Evolutionary conservation across 2,329 filamentous ascomycete genomes (phyloP).

Genomic region (Bipolaris gigantea): DNA sequence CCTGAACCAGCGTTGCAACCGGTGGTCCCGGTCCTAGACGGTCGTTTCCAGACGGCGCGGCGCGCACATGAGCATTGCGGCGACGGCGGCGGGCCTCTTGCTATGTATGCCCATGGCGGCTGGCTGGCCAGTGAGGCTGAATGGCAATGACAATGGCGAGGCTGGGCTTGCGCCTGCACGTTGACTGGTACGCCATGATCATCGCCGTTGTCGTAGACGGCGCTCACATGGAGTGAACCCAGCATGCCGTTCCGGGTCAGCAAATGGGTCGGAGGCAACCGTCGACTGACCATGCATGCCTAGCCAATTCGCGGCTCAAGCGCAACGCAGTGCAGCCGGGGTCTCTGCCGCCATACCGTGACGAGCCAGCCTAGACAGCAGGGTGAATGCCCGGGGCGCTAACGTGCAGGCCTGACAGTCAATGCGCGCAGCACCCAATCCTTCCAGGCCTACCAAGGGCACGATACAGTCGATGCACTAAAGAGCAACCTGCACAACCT

Average conservation of each 20-base stretch:
- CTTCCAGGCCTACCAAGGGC: conserved; percentile 31
- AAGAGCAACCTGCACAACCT: conserved; percentile 21
- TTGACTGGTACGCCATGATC: conserved; percentile 14
- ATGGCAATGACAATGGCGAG: conserved; percentile 9
- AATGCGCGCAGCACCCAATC: conserved; percentile 25
- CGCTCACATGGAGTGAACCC: conserved; percentile 22
- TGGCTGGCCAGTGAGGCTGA: conserved; percentile 1
- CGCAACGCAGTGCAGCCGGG: conserved; percentile 27
- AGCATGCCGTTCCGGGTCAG: conserved; percentile 39
- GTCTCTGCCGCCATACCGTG: conserved; percentile 23
- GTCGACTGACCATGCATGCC: conserved; percentile 27
- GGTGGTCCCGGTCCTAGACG: not conserved
- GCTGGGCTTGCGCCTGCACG: conserved; percentile 7
- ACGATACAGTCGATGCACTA: conserved; percentile 42
- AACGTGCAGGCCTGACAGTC: conserved; percentile 28
- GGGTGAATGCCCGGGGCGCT: conserved; percentile 33
- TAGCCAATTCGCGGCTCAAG: conserved; percentile 40
- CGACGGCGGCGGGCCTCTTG: not conserved
- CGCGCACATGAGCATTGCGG: not conserved
- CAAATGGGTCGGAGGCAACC: conserved; percentile 42
- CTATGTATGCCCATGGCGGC: not conserved
- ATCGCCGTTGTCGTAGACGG: conserved; percentile 15
- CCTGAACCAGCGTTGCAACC: conserved; percentile 4
- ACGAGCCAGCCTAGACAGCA: conserved; percentile 18
- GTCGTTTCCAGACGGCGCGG: not conserved